Evolutionary conservation across 2,329 filamentous ascomycete species (phyloP).

Genomic region (Cladosporium sp.): DNA sequence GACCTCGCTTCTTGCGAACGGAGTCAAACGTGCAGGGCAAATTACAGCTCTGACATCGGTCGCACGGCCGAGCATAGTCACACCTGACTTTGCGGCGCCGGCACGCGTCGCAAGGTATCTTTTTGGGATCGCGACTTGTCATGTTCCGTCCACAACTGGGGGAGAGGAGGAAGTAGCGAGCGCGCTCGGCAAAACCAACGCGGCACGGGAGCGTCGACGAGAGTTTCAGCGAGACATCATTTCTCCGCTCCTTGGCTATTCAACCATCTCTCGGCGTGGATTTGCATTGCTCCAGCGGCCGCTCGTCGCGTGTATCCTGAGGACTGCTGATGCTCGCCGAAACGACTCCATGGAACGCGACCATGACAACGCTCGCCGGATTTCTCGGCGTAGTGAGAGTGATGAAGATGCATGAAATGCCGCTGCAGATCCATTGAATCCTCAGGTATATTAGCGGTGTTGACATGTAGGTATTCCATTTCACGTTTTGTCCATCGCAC

Average conservation of each 20-base stretch:
- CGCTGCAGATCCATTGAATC: background rate
- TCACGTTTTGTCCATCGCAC: background rate
- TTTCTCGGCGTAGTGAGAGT: background rate
- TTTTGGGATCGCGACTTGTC: background rate
- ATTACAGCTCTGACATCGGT: slow-evolving; percentile 14
- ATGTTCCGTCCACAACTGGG: background rate
- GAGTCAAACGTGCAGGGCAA: slow-evolving; percentile 15
- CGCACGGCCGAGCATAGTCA: slow-evolving; percentile 17
- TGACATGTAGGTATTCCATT: background rate
- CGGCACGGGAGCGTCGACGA: background rate
- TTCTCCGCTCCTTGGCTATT: background rate
- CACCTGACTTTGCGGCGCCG: slow-evolving; percentile 17
- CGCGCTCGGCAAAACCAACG: background rate
- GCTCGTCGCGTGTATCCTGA: too few relatives aligned
- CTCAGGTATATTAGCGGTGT: background rate
- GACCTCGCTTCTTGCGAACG: slow-evolving; percentile 15
- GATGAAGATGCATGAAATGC: background rate
- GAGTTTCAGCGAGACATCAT: background rate
- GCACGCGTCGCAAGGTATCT: slow-evolving; percentile 16
- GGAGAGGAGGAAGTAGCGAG: background rate
- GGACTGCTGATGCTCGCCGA: too few relatives aligned
- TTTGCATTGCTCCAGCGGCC: too few relatives aligned
- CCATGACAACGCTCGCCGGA: background rate
- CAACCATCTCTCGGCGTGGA: background rate
- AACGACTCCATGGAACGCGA: too few relatives aligned